phyloP scores from a whole-genome alignment of 1,139 yeast species.

The Geotrichum australiense region DNA sequence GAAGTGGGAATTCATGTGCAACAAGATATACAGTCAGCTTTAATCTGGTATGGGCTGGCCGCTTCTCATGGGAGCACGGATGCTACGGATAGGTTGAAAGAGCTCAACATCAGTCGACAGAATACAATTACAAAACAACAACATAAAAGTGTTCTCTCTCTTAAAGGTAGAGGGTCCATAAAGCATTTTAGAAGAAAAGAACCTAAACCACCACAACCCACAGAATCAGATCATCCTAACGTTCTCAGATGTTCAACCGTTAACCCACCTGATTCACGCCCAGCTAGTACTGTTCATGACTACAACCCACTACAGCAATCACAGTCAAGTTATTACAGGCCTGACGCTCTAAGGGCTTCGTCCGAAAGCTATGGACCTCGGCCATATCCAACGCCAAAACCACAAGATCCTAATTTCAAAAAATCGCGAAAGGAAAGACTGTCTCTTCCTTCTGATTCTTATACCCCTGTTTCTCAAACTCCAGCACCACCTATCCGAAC shows the following conservation, averaged over 20 bases:
- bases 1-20: constrained; percentile 37
- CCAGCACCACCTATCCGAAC: background rate
- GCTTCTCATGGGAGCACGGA: constrained; percentile 31
- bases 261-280: constrained; percentile 6
- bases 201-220: constrained; percentile 3
- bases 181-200: constrained; percentile 19
- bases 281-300: constrained; percentile 4
- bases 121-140: constrained; percentile 25
- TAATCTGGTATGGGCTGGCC: constrained; percentile 30
- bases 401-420: background rate
- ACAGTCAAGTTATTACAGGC: background rate
- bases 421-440: constrained; percentile 4
- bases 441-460: constrained; percentile 11
- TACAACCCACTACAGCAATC: background rate
- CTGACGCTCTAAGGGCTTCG: background rate
- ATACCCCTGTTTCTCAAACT: background rate
- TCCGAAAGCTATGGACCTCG: constrained; percentile 4
- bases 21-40: constrained; percentile 28
- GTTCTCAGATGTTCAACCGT: constrained; percentile 12
- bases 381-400: background rate
- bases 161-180: constrained; percentile 26
- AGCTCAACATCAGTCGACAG: constrained; percentile 19
- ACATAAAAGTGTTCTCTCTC: constrained; percentile 25
- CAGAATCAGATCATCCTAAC: constrained; percentile 15
- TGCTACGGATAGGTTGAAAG: constrained; percentile 30